phyloP scores from a whole-genome alignment of 805 yeast genomes.

The Kurtzmaniella fragi region DNA sequence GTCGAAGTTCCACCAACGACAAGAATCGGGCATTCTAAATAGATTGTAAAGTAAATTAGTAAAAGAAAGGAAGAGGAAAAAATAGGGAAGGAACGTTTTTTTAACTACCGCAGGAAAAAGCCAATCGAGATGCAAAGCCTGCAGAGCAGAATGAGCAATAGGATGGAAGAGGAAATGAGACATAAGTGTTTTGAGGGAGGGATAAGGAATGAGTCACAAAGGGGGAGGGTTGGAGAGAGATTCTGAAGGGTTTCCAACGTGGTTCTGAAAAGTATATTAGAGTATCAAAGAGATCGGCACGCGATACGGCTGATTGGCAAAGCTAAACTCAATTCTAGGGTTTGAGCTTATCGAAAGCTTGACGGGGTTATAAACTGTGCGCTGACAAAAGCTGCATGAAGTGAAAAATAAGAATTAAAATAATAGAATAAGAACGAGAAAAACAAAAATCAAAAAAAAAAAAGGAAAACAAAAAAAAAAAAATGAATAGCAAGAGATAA shows the following conservation, averaged over 20 bases:
- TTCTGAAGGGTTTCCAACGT: too few relatives aligned
- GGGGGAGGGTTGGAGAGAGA: too few relatives aligned
- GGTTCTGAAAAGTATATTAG: too few relatives aligned
- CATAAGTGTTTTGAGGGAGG: neutral
- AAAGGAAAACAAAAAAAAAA: neutral
- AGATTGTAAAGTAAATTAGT: neutral
- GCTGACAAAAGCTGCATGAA: constrained; percentile 1
- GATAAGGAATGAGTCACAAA: too few relatives aligned
- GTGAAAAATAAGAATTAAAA: neutral
- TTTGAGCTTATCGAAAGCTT: constrained; percentile 3
- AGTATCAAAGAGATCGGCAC: too few relatives aligned
- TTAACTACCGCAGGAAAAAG: neutral
- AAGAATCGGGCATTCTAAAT: neutral
- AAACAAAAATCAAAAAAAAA: neutral
- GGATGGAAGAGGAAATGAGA: neutral
- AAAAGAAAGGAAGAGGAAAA: constrained; percentile 2
- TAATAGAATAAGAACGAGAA: neutral
- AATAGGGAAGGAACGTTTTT: constrained; percentile 1
- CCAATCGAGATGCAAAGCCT: neutral
- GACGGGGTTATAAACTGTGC: constrained; percentile 4
- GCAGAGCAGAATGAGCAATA: neutral
- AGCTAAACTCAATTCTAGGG: too few relatives aligned
- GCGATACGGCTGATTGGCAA: too few relatives aligned
- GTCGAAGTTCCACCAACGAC: constrained; percentile 52
- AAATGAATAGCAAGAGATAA: too few relatives aligned